Evolutionary conservation across 2,329 filamentous ascomycete genomes (phyloP).

Genomic region (Penicillium crustosum): DNA sequence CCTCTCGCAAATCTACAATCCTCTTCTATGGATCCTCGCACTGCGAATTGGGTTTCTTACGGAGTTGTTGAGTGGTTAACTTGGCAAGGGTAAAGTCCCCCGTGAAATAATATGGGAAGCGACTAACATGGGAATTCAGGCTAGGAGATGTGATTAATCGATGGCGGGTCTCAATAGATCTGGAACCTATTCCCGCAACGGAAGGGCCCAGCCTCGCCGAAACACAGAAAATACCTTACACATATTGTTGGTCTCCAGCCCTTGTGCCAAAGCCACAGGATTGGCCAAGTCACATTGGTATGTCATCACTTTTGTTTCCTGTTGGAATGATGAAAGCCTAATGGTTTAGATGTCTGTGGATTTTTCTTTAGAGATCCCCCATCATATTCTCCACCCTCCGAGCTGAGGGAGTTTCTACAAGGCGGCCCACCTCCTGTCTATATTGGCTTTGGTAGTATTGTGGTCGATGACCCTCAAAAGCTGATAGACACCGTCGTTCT

Average conservation of each 20-base stretch:
- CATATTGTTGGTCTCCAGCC: conserved; percentile 49
- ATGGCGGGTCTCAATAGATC: conserved; percentile 42
- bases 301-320: background rate
- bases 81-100: conserved; percentile 48
- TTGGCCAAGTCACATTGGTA: conserved; percentile 41
- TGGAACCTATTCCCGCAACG: conserved; percentile 41
- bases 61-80: conserved; percentile 50
- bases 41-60: conserved; percentile 48
- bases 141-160: conserved; percentile 50
- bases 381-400: conserved; percentile 42
- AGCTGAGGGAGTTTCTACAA: conserved; percentile 47
- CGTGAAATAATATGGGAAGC: too few relatives aligned
- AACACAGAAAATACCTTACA: conserved; percentile 43
- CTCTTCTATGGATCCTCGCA: conserved; percentile 10
- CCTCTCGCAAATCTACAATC: conserved; percentile 51
- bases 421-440: conserved; percentile 54
- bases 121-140: conserved; percentile 15
- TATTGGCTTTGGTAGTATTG: conserved; percentile 59
- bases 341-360: conserved; percentile 41
- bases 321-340: background rate
- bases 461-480: conserved; percentile 51
- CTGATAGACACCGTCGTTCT: conserved; percentile 50
- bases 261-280: conserved; percentile 44
- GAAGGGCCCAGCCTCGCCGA: conserved; percentile 41
- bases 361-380: conserved; percentile 47